Evolutionary conservation across 2,329 filamentous ascomycete genomes (phyloP).

Genomic region (Cryphonectria carpinicola): DNA sequence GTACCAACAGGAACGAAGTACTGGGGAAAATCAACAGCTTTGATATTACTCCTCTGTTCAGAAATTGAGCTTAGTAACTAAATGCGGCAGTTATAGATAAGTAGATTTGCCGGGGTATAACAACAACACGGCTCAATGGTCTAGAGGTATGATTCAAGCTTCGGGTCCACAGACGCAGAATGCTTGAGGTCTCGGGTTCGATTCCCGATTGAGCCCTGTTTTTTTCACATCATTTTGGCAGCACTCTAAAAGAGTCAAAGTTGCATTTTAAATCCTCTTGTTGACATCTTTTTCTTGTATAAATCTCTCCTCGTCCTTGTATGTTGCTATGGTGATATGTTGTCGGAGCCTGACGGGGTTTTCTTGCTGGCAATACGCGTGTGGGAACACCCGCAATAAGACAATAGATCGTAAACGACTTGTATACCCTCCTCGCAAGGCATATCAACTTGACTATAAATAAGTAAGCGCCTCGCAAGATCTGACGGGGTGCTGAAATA

Average conservation of each 20-base stretch:
- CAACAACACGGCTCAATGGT: conserved; percentile 19
- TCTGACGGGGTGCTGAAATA: not conserved
- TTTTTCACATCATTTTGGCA: not conserved
- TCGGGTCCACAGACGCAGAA: conserved; percentile 14
- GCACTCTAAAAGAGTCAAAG: no score
- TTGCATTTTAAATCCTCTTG: no score
- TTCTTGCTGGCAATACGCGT: not conserved
- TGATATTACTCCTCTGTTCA: no score
- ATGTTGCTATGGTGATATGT: not conserved
- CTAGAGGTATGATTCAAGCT: conserved; percentile 28
- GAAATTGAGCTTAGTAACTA: no score
- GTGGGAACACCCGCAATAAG: not conserved
- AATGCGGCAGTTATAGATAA: not conserved
- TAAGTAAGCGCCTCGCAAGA: no score
- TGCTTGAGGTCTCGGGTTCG: conserved; percentile 1
- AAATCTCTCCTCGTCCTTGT: no score
- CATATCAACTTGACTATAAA: not conserved
- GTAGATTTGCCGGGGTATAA: not conserved
- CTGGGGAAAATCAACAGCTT: not conserved
- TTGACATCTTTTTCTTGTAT: not conserved
- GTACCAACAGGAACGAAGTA: not conserved
- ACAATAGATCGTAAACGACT: no score
- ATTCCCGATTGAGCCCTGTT: conserved; percentile 1
- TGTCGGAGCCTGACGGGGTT: not conserved
- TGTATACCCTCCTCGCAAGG: no score